These are phyloP conservation scores for Colletotrichum orbiculare DNA, from an alignment of 2,329 filamentous ascomycete genomes.

Conservation along the genomic window DNA sequence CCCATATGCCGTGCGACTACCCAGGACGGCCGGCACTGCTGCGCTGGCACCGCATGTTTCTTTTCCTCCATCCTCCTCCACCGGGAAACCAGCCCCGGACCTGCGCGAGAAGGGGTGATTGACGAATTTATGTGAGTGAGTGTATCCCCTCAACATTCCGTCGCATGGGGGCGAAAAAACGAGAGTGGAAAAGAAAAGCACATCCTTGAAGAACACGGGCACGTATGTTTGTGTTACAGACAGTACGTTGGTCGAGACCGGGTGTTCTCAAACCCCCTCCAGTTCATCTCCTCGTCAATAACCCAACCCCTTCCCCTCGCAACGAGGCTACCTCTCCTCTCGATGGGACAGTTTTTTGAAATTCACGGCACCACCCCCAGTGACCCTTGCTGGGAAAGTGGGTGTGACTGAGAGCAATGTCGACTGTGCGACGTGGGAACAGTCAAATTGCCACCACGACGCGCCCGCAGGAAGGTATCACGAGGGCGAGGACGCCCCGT, in stretches of 20 bases:
- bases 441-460: not conserved
- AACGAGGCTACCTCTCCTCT: too few species aligned
- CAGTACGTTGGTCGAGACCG: too few species aligned
- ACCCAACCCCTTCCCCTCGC: too few species aligned
- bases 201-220: too few species aligned
- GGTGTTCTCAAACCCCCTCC: too few species aligned
- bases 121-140: not conserved
- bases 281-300: too few species aligned
- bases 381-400: not conserved
- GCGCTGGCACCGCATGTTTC: slow-evolving; percentile 16
- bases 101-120: not conserved
- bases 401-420: slow-evolving; percentile 9
- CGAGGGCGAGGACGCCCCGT: not conserved
- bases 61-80: too few species aligned
- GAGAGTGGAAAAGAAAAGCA: not conserved
- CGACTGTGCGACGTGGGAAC: slow-evolving; percentile 9
- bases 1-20: slow-evolving; percentile 12
- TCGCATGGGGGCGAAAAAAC: not conserved
- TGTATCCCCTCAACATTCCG: not conserved
- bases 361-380: too few species aligned
- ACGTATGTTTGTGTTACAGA: too few species aligned
- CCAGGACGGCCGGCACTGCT: slow-evolving; percentile 17
- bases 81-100: not conserved
- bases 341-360: too few species aligned
- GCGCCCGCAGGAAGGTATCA: slow-evolving; percentile 6